Base-by-base conservation (phyloP, 768 basidiomycete species). In the Pulveroboletus sp. region DNA sequence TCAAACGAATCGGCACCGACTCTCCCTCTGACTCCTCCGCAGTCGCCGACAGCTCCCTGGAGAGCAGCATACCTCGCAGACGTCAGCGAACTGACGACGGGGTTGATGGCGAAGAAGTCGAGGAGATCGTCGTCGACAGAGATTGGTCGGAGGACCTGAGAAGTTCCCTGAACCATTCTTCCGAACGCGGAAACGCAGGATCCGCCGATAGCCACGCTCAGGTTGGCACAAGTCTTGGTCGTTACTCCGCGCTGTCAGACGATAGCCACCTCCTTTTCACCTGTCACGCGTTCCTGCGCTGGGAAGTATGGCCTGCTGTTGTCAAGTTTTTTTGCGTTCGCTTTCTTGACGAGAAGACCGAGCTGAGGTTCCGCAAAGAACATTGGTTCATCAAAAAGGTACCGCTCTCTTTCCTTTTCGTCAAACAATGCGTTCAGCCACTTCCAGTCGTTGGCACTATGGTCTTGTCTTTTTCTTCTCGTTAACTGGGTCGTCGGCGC, bases 41-140 rank as follows among this genome's bases (percentile, higher is more conserved):
- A 9, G 50, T 76, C 16, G 79, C 75, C 23, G 80, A 79, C 40
- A 79, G 75, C 51, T 69, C 70, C 20, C 61, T 62, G 3, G 78
- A 76, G 56, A 68, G 67, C 47, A 72, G 61, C 33, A 72, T 65
- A 29, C 40, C 56, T 12, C 69, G 54, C 46, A 45, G 27, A 10
- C 36, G 23, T n/a, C 53, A 38, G 7, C 51, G 61, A 29, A 59
- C 64, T 16, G 72, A 72, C 24, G 63, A 60, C 13, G 71, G 64
- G 31, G 19, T 34, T 24, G 55, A 67, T 9, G 68, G 60, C 6
- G 73, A 72, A 25, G 68, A 73, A 44, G 80, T 89, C 8, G 79
- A 90, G 64, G 79, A 87, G 69, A 79, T 89, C 19, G 80, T 90
- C 20, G 87, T 90, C 14, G 87, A 90, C 64, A 76, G 86, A 40